phyloP scores from a whole-genome alignment of 1,284 basidiomycete genomes.

The Inonotus hispidus region DNA sequence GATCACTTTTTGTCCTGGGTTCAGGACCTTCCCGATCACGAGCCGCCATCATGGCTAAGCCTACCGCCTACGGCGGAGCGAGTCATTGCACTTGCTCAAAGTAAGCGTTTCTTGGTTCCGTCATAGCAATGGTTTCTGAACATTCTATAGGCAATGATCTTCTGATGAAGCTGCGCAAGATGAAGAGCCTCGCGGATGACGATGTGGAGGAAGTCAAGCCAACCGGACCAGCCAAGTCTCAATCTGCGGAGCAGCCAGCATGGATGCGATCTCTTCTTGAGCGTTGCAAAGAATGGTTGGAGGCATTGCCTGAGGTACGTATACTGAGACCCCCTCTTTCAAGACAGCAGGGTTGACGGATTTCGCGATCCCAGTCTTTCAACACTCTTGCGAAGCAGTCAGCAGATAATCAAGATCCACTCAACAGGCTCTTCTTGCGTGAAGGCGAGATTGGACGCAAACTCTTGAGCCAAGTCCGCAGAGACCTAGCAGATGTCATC shows the following conservation, averaged over 20 bases:
- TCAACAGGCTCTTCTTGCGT: conserved; percentile 85
- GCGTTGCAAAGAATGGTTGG: conserved; percentile 80
- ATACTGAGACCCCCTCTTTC: background rate
- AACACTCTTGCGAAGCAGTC: conserved; percentile 57
- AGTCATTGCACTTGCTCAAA: conserved; percentile 87
- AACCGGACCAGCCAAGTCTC: conserved; percentile 50
- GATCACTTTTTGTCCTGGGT: conserved; percentile 90
- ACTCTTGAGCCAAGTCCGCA: conserved; percentile 71
- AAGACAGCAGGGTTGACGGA: conserved; percentile 1
- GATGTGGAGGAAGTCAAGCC: conserved; percentile 65
- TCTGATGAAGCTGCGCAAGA: conserved; percentile 83
- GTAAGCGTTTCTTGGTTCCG: conserved; percentile 37
- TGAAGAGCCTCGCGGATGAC: conserved; percentile 86
- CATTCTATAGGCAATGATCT: conserved; percentile 65
- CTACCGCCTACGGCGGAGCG: conserved; percentile 87
- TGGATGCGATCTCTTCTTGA: conserved; percentile 88
- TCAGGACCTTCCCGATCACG: conserved; percentile 78
- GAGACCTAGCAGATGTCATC: conserved; percentile 76
- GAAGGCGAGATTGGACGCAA: conserved; percentile 78
- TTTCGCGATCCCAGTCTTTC: conserved; percentile 43
- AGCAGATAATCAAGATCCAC: conserved; percentile 72
- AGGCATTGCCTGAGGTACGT: conserved; percentile 67
- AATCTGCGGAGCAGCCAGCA: conserved; percentile 71
- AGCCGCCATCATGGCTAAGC: conserved; percentile 90
- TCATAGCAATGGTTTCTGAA: conserved; percentile 19